Evolutionary conservation across 129 eudicot species (phyloP), one percentile per base, ranked within the genome.

Genomic region (Centella asiatica): DNA sequence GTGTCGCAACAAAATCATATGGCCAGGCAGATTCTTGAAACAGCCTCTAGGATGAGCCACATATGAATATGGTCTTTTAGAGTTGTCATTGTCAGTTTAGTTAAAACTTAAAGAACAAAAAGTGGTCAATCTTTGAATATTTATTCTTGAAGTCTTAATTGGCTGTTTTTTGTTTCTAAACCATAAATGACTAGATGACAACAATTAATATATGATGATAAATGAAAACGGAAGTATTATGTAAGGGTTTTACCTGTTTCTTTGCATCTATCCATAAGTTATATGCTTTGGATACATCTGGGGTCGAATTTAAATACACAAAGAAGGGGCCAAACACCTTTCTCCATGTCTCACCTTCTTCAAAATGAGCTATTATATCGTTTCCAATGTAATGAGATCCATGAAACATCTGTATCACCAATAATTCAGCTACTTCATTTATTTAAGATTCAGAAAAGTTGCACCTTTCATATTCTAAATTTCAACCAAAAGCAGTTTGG

Each of bases 281-380:
- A 61, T 61, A 18, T 22, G 84, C 80, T 57, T 79, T 67, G 44
- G 77, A 70, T 42, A 62, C 68, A 66, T 74, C 71, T 10, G 61
- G 26, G 29, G 74, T 67, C 29, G 77, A 50, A 29, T 80, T 80
- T 29, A 80, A 66, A 67, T 80, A 73, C 3, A 76, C 71, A 47
- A 68, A 76, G 72, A 80, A 52, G 22, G 86, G 86, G 4, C 86
- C 82, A 33, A 72, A 72, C 34, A 80, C 79, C 65, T 80, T 80
- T 68, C 72, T 76, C 86, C 86, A 80, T 66, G 79, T 50, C 53
- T 80, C 82, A 3, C 86, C 86, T 48, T 72, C 69, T 65, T 65
- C 56, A 33, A 80, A 80, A 19, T 72, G 67, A 49, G 78, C 54
- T 31, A 56, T 1, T 46, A 73, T 65, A 22, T 72, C 86, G 22